phyloP scores from a whole-genome alignment of 345 rosid genomes.

The Physaria fendleri region DNA sequence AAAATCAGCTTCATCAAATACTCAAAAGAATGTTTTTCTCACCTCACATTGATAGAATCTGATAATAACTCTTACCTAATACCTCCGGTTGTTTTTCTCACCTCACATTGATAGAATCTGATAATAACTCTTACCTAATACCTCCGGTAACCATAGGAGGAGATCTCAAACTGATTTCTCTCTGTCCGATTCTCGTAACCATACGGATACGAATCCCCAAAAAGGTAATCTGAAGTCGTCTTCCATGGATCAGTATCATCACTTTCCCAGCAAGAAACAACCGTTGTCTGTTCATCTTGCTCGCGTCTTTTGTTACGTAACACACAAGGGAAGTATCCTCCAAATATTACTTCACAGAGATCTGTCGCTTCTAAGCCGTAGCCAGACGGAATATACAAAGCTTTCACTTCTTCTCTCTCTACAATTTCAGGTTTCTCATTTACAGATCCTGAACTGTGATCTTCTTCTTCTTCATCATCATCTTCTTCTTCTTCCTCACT shows the following conservation, averaged over 20 bases:
- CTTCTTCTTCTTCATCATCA: not conserved
- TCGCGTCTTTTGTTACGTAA: conserved; percentile 27
- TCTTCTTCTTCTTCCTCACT: not conserved
- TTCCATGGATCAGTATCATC: conserved; percentile 39
- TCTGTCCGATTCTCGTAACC: conserved; percentile 14
- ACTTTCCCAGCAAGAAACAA: conserved; percentile 22
- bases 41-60: not conserved
- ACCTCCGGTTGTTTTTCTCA: conserved; percentile 14
- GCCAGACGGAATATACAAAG: conserved; percentile 54
- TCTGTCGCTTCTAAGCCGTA: conserved; percentile 76
- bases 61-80: not conserved
- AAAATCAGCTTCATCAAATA: conserved; percentile 6
- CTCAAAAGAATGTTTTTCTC: not conserved
- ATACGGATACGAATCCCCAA: conserved; percentile 60
- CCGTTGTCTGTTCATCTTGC: conserved; percentile 8
- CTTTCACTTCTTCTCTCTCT: conserved; percentile 25
- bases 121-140: not conserved
- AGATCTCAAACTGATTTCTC: conserved; percentile 15
- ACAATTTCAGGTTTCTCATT: not conserved
- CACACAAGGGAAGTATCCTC: conserved; percentile 80
- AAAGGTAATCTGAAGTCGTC: conserved; percentile 58
- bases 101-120: not conserved
- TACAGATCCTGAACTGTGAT: conserved; percentile 3
- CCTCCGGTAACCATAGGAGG: conserved; percentile 21
- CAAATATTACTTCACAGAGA: conserved; percentile 63